Evolutionary conservation across 192 early-diverging fungal genomes (phyloP), one percentile per base, ranked within the genome.

Genomic region (Phlyctochytrium bullatum): DNA sequence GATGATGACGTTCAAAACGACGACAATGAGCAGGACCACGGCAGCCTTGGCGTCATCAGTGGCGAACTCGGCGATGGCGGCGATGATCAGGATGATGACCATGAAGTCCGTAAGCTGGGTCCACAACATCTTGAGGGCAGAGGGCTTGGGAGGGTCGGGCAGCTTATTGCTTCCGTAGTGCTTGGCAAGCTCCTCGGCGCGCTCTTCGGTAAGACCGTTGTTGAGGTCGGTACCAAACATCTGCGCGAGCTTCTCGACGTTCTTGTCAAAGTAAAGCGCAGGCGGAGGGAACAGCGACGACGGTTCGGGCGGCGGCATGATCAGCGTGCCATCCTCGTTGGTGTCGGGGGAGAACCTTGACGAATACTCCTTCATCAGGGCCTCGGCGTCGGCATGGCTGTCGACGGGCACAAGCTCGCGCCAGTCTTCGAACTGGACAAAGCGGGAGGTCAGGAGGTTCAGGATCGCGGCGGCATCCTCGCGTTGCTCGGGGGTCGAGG

Each of bases 231-330:
- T 89, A 25, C 85, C 78, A 76, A 88, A 98, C 95, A 98, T 98
- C 34, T 88, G 86, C 17, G 87, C 73, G 25, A 95, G 81, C 58
- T 86, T 87, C 56, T 91, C 90, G n/a, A 90, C 83, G 25, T 89
- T 87, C 62, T 96, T 92, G 82, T 98, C 96, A 81, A 94, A 98
- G 81, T 96, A 96, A 14, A 98, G 81, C 2, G 90, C 85, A 72
- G 81, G 73, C 47, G 57, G 50, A 23, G 83, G 79, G 30, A 83
- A 80, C 32, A 72, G 80, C 50, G 52, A 30, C 14, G 64, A 68
- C 25, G 74, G 77, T 20, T 79, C 65, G 59, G 66, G 77, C 51
- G 81, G 79, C 65, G 88, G 86, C 68, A 79, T 81, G 53, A 65
- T 53, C 20, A 62, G 25, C 20, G n/a, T 62, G 1, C 62, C 69